Evolutionary conservation across 108 stramenopile species (phyloP), one percentile per base, ranked within the genome.

Genomic region (Seminavis robusta): DNA sequence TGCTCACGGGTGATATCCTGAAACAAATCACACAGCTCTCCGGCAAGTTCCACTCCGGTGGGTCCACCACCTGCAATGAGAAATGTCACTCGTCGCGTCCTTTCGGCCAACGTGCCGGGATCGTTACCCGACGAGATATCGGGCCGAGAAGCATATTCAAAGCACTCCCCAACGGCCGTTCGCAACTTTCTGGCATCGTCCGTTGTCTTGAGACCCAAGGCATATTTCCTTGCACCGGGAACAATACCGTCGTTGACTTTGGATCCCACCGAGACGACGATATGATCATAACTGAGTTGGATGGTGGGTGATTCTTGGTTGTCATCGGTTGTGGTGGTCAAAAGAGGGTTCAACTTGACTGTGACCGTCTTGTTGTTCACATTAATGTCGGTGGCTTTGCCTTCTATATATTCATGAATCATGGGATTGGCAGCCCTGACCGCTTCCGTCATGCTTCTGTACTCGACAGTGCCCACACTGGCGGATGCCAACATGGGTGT

Each of bases 401-500:
- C 85, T 57, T 86, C 79, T 17, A 82, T 36, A 46, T 74, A 82
- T 24, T 69, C 32, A 16, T 64, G 48, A 53, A 76, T 67, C 57
- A 75, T 49, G 25, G 59, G 59, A 69, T 81, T 81, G 49, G 74
- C 56, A 2, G 71, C 45, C 1, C 84, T 66, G n/a, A 83, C 73
- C 10, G 80, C 54, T 49, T 90, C 84, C 23, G 80, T 80, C 76
- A 86, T 86, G 56, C 77, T 76, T 19, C 82, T 52, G 46, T 79
- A 78, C 52, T 86, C 83, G 4, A 83, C 74, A 0, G 82, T 86
- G 0, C 88, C 88, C 10, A 84, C 81, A 9, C 77, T 45, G 1
- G 84, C 71, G 32, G 65, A 67, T 0, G 84, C 82, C 28, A 90
- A 42, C 88, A 90, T 70, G 21, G 88, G 88, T 30, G 85, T 86